Base-by-base conservation (phyloP, 2,329 filamentous ascomycete genomes). In the Anisogramma anomala region DNA sequence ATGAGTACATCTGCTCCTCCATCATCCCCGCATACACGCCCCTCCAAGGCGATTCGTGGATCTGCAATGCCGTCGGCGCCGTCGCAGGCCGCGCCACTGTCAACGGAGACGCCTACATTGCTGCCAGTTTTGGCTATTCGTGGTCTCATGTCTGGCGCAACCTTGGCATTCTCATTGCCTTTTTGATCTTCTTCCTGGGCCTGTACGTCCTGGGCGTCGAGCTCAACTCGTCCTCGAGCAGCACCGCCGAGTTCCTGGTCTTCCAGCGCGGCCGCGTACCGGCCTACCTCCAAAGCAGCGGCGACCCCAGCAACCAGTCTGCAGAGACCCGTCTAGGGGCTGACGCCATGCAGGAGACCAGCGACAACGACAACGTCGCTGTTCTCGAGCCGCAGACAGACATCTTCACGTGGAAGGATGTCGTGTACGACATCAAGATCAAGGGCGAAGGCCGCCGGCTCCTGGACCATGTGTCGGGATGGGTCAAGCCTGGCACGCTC, bases 401-500 rank as follows among this genome's bases (percentile, higher is more conserved):
- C 26, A 72, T 88, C 41, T 89, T 91, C 58, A 82, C 82, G 30
- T 93, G 84, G 85, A 69, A 75, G 41, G 70, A 87, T 50, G 79
- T 91, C 1, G 79, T 77, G 49, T 93, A 73, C 42, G 69, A 77
- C 15, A 71, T 77, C 49, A 72, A 81, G 50, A 83, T 93, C 61
- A 91, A 91, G 61, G 69, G 69, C 1, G 74, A 84, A 48, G 63
- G 69, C 1, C 74, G 84, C n/a, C 72, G 81, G 14, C 57, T 94
- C 46, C 62, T 94, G 39, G 79, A 94, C 50, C 66, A 87, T 42
- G 82, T 94, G 2, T 77, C 84, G 50, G 87, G 87, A 5, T 94
- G 84, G 83, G 84, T 94, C 42, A 88, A 88, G 58, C 87, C 87
- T 0, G 87, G 87, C 22, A 93, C 84, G 1, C 63, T 93, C 25